These are phyloP conservation scores for Delonix regia DNA, from an alignment of 306 rosid species.

Conservation along the genomic window DNA sequence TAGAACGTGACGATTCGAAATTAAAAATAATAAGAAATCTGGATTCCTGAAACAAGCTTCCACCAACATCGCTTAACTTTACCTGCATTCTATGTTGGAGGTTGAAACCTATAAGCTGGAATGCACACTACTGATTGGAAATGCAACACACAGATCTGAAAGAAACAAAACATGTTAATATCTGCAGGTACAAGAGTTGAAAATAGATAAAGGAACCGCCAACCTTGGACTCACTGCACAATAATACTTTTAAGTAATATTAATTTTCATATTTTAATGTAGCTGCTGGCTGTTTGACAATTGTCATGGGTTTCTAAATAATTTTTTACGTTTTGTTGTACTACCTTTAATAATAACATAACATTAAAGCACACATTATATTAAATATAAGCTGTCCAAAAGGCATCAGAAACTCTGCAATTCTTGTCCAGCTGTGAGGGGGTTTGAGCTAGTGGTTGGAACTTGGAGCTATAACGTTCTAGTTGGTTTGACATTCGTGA, in stretches of 20 bases:
- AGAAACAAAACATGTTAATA: constrained; percentile 8
- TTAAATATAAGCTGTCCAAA: constrained; percentile 35
- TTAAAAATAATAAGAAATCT: too few species aligned
- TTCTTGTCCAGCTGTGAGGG: constrained; percentile 43
- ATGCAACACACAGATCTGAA: not conserved
- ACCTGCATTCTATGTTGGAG: not conserved
- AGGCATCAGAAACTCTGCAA: constrained; percentile 31
- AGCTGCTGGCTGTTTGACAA: not conserved
- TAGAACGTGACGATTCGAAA: too few species aligned
- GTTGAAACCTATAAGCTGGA: not conserved
- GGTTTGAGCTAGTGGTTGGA: constrained; percentile 51
- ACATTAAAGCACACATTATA: too few species aligned
- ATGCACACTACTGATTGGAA: not conserved
- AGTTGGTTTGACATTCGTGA: constrained; percentile 46
- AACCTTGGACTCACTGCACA: not conserved
- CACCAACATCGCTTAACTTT: not conserved
- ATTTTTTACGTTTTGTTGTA: too few species aligned
- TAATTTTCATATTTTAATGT: not conserved
- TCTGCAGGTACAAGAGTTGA: constrained; percentile 19
- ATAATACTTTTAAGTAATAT: not conserved
- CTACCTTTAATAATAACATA: too few species aligned
- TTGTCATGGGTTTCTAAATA: too few species aligned
- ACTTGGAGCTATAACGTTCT: constrained; percentile 58
- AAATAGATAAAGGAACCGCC: not conserved
- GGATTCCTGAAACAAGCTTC: not conserved